These are phyloP conservation scores for Neofusicoccum umdonicola DNA, from an alignment of 2,329 filamentous ascomycete genomes.

Conservation along the genomic window DNA sequence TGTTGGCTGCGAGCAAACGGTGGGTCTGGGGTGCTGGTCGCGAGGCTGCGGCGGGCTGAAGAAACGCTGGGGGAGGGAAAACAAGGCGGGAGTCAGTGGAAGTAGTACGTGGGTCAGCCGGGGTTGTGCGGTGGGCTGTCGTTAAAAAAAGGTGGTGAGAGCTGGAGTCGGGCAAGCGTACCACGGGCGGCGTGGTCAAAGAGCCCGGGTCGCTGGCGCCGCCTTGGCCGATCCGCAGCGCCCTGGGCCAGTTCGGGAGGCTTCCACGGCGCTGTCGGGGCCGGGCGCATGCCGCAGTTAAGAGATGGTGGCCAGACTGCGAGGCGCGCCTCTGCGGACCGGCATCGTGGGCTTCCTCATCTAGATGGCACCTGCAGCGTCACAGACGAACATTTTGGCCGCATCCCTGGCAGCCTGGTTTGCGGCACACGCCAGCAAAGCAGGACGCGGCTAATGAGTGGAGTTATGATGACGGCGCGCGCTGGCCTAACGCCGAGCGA, in stretches of 20 bases:
- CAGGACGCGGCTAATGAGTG: constrained; percentile 1
- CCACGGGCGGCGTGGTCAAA: constrained; percentile 11
- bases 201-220: neutral
- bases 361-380: neutral
- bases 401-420: constrained; percentile 1
- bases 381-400: neutral
- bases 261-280: neutral
- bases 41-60: neutral
- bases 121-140: constrained; percentile 5
- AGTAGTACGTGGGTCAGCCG: constrained; percentile 1
- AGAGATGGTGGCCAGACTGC: neutral
- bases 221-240: neutral
- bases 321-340: neutral
- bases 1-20: neutral
- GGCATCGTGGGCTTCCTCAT: constrained; percentile 2
- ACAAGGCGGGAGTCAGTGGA: neutral
- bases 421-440: neutral
- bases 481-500: neutral
- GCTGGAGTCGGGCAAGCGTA: constrained; percentile 12
- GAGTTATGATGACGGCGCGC: neutral
- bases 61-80: neutral
- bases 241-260: neutral
- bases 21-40: neutral
- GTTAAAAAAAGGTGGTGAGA: constrained; percentile 16
- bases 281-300: neutral